phyloP scores from a whole-genome alignment of 805 yeast species.

The Candida boleticola region DNA sequence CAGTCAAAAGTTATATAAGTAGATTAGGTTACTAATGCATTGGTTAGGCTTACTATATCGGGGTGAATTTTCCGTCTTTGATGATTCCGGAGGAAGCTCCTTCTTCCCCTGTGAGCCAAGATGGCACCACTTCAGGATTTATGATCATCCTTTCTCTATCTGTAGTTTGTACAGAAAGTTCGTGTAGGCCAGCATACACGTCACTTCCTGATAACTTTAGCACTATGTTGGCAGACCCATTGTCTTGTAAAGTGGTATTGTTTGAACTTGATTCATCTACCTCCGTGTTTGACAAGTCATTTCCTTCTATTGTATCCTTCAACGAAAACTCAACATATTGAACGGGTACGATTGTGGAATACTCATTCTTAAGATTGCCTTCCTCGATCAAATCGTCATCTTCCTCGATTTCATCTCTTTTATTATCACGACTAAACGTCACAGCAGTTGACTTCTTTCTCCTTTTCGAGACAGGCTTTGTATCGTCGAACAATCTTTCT shows the following conservation, averaged over 20 bases:
- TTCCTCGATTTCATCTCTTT: conserved; percentile 13
- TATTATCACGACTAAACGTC: conserved; percentile 4
- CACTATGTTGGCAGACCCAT: conserved; percentile 19
- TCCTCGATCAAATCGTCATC: conserved; percentile 6
- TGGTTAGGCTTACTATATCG: no score
- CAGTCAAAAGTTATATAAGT: conserved; percentile 20
- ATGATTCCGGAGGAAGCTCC: conserved; percentile 49
- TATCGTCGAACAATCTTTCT: conserved; percentile 39
- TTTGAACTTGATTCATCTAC: no score
- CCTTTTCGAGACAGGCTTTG: conserved; percentile 7
- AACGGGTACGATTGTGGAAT: conserved; percentile 57
- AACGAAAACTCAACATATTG: conserved; percentile 49
- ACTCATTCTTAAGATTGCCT: conserved; percentile 24
- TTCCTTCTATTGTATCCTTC: conserved; percentile 22
- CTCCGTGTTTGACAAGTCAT: no score
- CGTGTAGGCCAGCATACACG: conserved; percentile 76
- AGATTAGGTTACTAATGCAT: conserved; percentile 24
- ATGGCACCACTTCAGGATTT: conserved; percentile 59
- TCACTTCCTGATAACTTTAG: conserved; percentile 60
- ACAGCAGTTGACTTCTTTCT: conserved; percentile 1
- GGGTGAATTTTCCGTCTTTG: conserved; percentile 14
- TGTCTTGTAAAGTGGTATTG: no score
- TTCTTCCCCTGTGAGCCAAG: conserved; percentile 79
- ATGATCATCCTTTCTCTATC: conserved; percentile 36
- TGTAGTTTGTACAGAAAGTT: conserved; percentile 43